Evolutionary conservation across 2,329 filamentous ascomycete species (phyloP).

Genomic region (Elsinoe necatrix): DNA sequence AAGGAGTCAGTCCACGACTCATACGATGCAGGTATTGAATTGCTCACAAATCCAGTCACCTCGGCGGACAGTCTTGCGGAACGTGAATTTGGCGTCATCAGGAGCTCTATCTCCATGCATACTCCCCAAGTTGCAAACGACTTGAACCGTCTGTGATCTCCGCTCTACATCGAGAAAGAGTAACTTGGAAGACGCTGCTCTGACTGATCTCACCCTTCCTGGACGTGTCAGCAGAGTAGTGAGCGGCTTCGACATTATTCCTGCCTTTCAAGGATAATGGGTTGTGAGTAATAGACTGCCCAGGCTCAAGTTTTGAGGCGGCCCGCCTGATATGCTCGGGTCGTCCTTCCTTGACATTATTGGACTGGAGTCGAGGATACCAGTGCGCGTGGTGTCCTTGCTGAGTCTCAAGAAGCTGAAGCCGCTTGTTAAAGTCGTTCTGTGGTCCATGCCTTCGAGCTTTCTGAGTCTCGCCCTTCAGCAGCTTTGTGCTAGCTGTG

Average conservation of each 20-base stretch:
- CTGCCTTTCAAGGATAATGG: neutral
- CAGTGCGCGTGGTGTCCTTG: slow-evolving; percentile 25
- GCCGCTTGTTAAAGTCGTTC: slow-evolving; percentile 41
- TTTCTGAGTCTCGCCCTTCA: slow-evolving; percentile 14
- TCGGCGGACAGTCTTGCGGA: slow-evolving; percentile 59
- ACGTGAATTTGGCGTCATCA: slow-evolving; percentile 46
- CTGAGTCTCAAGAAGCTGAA: slow-evolving; percentile 8
- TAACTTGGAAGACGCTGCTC: slow-evolving; percentile 65
- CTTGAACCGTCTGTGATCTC: slow-evolving; percentile 64
- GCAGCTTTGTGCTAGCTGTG: slow-evolving; percentile 25
- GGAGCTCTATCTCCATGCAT: slow-evolving; percentile 33
- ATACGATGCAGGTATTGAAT: neutral
- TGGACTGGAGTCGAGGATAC: slow-evolving; percentile 45
- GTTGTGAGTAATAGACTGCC: neutral
- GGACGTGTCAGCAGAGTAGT: neutral
- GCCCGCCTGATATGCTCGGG: neutral
- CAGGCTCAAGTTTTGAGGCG: neutral
- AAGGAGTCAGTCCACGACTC: too few species aligned
- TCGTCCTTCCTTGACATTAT: neutral
- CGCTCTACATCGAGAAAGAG: slow-evolving; percentile 75
- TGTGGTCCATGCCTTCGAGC: slow-evolving; percentile 22
- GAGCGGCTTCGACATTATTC: neutral
- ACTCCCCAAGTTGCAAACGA: slow-evolving; percentile 60
- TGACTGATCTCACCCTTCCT: slow-evolving; percentile 68
- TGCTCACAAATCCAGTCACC: slow-evolving; percentile 77